phyloP scores from a whole-genome alignment of 148 eudicot species.

The Gaultheria prostrata region DNA sequence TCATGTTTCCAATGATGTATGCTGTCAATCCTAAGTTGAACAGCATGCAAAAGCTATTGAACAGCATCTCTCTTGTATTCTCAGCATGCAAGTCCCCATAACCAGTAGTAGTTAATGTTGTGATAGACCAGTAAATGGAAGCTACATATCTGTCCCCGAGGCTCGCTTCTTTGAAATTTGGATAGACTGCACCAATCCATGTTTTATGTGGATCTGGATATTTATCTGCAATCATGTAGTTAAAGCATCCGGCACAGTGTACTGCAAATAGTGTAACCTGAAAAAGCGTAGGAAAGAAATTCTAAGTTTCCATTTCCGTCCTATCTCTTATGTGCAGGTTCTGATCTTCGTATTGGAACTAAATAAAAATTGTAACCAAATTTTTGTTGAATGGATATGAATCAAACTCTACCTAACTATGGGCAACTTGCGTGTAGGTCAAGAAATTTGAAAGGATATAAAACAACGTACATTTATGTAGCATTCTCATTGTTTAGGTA shows the following conservation, averaged over 20 bases:
- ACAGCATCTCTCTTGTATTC: conserved; percentile 80
- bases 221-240: conserved; percentile 73
- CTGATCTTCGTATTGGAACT: not conserved
- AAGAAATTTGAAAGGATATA: not conserved
- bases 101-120: conserved; percentile 85
- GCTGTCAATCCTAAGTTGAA: conserved; percentile 92
- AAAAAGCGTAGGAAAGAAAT: not conserved
- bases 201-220: conserved; percentile 62
- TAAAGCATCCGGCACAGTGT: conserved; percentile 91
- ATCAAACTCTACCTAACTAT: not conserved
- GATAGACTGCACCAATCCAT: conserved; percentile 77
- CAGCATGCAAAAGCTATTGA: conserved; percentile 69
- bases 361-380: not conserved
- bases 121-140: conserved; percentile 85
- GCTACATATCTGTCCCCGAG: conserved; percentile 67
- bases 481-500: not conserved
- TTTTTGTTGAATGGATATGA: not conserved
- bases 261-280: conserved; percentile 93
- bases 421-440: not conserved
- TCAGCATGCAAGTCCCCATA: conserved; percentile 90
- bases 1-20: conserved; percentile 94
- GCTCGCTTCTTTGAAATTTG: conserved; percentile 58
- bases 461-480: not conserved
- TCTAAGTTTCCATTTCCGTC: not conserved
- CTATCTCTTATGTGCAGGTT: not conserved